Evolutionary conservation across 1,139 yeast genomes (phyloP).

Genomic region (Pneumocystis oryctolagi): DNA sequence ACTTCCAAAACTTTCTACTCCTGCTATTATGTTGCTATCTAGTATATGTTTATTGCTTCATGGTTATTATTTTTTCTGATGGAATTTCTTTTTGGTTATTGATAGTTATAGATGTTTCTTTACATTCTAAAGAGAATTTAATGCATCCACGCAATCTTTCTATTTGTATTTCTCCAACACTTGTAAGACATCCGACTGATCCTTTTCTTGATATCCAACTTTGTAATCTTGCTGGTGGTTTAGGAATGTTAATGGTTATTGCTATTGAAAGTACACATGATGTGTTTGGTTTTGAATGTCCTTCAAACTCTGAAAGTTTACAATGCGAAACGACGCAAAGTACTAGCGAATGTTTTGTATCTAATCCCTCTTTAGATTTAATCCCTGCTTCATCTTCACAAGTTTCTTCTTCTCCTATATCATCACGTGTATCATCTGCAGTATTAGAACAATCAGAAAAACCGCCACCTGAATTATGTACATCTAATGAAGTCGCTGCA

Average conservation of each 20-base stretch:
- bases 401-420: neutral
- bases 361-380: neutral
- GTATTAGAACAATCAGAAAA: neutral
- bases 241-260: neutral
- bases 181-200: neutral
- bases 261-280: neutral
- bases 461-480: neutral
- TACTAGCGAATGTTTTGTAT: neutral
- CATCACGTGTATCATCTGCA: neutral
- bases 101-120: constrained; percentile 17
- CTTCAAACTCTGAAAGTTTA: neutral
- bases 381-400: neutral
- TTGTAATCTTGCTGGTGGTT: neutral
- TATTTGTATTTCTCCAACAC: constrained; percentile 1
- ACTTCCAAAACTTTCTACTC: constrained; percentile 1
- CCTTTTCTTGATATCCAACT: constrained; percentile 1
- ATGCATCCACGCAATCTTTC: constrained; percentile 2
- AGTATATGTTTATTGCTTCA: neutral
- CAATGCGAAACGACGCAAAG: neutral
- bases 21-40: neutral
- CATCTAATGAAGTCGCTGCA: neutral
- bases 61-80: neutral
- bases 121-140: constrained; percentile 24
- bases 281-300: neutral
- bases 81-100: neutral